Evolutionary conservation across 192 early-diverging fungal species (phyloP).

Genomic region (Mortierella antarctica): DNA sequence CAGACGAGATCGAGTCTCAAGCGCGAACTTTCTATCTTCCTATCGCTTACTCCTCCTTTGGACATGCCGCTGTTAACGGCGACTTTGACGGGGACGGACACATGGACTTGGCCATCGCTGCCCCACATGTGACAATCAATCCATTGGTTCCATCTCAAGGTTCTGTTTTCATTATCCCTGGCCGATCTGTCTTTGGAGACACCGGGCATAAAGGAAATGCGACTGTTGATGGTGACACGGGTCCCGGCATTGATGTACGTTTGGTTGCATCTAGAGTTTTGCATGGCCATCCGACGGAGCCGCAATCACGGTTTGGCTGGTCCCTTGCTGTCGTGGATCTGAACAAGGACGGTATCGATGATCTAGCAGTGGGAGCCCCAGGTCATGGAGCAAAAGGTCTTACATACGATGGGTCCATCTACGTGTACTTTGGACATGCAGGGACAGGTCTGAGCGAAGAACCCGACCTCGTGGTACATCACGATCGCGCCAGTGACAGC

Average conservation of each 20-base stretch:
- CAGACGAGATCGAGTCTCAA: conserved; percentile 23
- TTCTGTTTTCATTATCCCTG: conserved; percentile 66
- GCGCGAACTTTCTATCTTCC: conserved; percentile 54
- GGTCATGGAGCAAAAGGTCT: conserved; percentile 49
- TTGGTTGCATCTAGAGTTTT: conserved; percentile 46
- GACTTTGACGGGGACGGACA: conserved; percentile 77
- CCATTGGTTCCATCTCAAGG: conserved; percentile 57
- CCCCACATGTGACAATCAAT: conserved; percentile 62
- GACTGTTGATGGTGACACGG: conserved; percentile 13
- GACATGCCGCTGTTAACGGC: conserved; percentile 69
- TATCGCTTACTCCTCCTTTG: conserved; percentile 71
- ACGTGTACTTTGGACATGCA: conserved; percentile 72
- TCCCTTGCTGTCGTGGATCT: conserved; percentile 81
- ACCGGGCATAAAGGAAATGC: conserved; percentile 2
- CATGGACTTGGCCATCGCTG: conserved; percentile 70
- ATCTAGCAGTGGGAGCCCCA: conserved; percentile 81
- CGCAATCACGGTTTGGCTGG: conserved; percentile 76
- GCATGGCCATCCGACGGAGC: conserved; percentile 16
- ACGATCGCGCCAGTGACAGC: conserved; percentile 12
- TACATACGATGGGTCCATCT: conserved; percentile 64
- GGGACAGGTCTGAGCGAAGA: conserved; percentile 56
- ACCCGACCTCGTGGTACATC: conserved; percentile 63
- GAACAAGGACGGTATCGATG: conserved; percentile 89
- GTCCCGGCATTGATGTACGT: conserved; percentile 53
- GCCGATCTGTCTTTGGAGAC: conserved; percentile 9